phyloP scores from a whole-genome alignment of 2,329 filamentous ascomycete species.

The Dryadomyces quercivorus region DNA sequence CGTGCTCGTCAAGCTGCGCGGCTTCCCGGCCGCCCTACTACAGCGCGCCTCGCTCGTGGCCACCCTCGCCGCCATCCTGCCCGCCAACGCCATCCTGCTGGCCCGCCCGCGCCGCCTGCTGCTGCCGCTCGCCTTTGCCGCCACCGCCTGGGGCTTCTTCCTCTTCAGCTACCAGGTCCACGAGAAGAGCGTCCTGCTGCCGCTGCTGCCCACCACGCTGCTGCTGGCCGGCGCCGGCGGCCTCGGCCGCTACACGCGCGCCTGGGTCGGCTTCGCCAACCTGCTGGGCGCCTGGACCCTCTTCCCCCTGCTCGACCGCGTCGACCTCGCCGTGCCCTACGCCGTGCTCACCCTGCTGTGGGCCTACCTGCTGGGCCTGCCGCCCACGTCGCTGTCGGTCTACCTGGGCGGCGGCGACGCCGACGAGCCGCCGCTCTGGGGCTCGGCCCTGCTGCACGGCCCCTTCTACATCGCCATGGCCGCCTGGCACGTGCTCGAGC shows the following conservation, averaged over 20 bases:
- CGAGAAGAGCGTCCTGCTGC: constrained; percentile 91
- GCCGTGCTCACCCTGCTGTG: constrained; percentile 74
- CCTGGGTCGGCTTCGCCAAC: constrained; percentile 96
- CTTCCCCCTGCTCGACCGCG: constrained; percentile 78
- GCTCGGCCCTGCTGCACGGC: constrained; percentile 58
- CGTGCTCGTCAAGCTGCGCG: constrained; percentile 73
- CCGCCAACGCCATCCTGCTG: constrained; percentile 71
- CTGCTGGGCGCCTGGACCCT: constrained; percentile 83
- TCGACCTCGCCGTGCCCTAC: constrained; percentile 77
- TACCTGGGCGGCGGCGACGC: constrained; percentile 34
- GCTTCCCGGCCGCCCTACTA: constrained; percentile 58
- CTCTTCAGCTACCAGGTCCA: constrained; percentile 97
- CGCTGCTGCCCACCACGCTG: constrained; percentile 85
- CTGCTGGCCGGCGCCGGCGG: constrained; percentile 70
- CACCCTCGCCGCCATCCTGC: constrained; percentile 64
- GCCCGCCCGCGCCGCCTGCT: constrained; percentile 64
- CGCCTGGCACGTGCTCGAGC: constrained; percentile 69
- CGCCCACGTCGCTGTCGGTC: constrained; percentile 58
- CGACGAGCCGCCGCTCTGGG: constrained; percentile 34
- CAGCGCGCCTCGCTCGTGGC: constrained; percentile 63
- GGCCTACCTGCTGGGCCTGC: constrained; percentile 82
- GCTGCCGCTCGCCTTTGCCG: constrained; percentile 67
- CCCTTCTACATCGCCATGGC: constrained; percentile 68
- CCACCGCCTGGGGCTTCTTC: constrained; percentile 93
- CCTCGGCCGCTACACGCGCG: constrained; percentile 60